phyloP scores from a whole-genome alignment of 1,284 basidiomycete genomes.

The Pascua sp. region DNA sequence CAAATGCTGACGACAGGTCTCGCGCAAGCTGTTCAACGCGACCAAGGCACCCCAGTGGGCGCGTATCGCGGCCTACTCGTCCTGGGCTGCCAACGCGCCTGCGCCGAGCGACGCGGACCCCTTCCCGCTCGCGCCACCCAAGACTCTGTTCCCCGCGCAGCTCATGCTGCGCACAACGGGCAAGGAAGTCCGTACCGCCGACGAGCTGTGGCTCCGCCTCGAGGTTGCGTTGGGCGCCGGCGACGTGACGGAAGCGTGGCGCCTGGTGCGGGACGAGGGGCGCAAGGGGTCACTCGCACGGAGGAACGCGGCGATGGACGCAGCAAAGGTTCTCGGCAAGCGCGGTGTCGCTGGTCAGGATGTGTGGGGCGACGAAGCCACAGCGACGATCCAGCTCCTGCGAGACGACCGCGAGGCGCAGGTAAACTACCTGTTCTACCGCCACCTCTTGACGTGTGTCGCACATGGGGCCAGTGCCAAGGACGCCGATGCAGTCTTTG shows the following conservation, averaged over 20 bases:
- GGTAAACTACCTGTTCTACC: conserved; percentile 42
- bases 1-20: conserved; percentile 2
- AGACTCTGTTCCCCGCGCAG: conserved; percentile 25
- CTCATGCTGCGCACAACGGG: conserved; percentile 27
- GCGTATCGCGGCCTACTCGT: conserved; percentile 33
- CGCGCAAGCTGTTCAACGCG: conserved; percentile 40
- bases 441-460: conserved; percentile 20
- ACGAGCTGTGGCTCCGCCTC: conserved; percentile 39
- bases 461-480: conserved; percentile 2
- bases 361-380: conserved; percentile 29
- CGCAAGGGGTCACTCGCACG: conserved; percentile 27
- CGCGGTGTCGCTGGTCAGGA: conserved; percentile 10
- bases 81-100: conserved; percentile 4
- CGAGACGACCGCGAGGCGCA: conserved; percentile 25
- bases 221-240: conserved; percentile 33
- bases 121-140: conserved; percentile 18
- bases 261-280: conserved; percentile 21
- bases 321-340: conserved; percentile 17
- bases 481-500: conserved; percentile 11
- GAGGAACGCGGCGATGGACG: conserved; percentile 31
- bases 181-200: conserved; percentile 18
- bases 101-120: conserved; percentile 9
- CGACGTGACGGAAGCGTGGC: conserved; percentile 20
- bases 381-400: conserved; percentile 19
- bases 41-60: conserved; percentile 35